A percentile compares a stretch with the other conserved stretches of the same genome.
Conservation (phyloP, 2,329 filamentous ascomycete species). For the Penicillium paneum region DNA sequence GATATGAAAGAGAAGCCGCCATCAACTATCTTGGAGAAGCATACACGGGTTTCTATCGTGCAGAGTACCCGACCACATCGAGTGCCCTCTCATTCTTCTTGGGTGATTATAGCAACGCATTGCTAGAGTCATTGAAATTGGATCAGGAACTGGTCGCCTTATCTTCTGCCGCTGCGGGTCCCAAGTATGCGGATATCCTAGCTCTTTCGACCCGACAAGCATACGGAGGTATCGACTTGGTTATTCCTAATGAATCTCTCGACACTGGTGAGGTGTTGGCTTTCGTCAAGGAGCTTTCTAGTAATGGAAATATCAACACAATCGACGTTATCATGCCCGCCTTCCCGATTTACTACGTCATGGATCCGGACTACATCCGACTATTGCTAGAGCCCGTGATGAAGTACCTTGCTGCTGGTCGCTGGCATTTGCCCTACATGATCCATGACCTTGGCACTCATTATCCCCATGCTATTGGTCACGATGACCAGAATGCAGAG, state of each 20-base stretch:
- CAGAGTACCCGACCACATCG: conserved; percentile 32
- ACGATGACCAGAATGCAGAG: conserved; percentile 40
- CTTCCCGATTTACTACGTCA: conserved; percentile 44
- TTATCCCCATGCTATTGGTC: conserved; percentile 44
- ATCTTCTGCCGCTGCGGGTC: conserved; percentile 32
- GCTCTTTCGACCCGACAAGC: conserved; percentile 42
- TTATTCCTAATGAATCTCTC: conserved; percentile 35
- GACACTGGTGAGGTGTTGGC: conserved; percentile 32
- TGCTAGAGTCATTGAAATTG: conserved; percentile 33
- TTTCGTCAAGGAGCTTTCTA: conserved; percentile 47
- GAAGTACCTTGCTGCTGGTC: conserved; percentile 41
- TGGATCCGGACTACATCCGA: conserved; percentile 44
- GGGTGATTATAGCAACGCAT: conserved; percentile 40
- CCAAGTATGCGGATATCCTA: conserved; percentile 44
- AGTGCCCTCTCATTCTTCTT: conserved; percentile 41
- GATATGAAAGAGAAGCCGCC: conserved; percentile 40
- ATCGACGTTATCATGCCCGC: conserved; percentile 45
- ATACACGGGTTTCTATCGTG: conserved; percentile 42
- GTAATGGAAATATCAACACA: conserved; percentile 45
- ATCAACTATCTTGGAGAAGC: conserved; percentile 43
- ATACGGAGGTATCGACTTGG: conserved; percentile 42
- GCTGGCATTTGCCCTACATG: conserved; percentile 38
- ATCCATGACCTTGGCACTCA: conserved; percentile 44
- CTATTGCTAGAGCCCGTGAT: conserved; percentile 46
- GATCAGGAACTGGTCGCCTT: conserved; percentile 31